Base-by-base conservation (phyloP, 2,329 filamentous ascomycete species). In the Tothia fuscella region DNA sequence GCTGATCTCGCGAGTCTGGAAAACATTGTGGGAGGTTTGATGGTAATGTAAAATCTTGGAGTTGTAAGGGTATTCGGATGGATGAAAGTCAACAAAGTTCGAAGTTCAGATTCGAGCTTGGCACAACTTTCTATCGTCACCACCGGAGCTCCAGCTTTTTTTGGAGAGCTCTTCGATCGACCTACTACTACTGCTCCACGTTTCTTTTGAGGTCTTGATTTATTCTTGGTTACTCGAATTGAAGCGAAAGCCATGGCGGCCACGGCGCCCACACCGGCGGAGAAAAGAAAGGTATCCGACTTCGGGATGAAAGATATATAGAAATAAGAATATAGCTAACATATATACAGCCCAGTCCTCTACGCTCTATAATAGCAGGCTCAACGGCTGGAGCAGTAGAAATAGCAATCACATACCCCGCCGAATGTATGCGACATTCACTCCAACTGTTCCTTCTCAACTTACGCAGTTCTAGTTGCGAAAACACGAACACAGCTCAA, bases 401-500 rank as follows among this genome's bases (percentile, higher is more conserved):
- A 66, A 96, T 96, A 80, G 76, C 87, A 47, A 93, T 94, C 53
- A 94, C 88, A 49, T 95, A 94, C 62, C 88, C 88, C 43, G 87
- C 87, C 55, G 88, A 95, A 64, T 94, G 82, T 87, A 76, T n/a
- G 22, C 19, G 31, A 17, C 9, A 22, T 63, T 38, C 36, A 30
- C 5, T 29, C 29, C 19, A n/a, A n/a, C n/a, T n/a, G n/a, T n/a
- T n/a, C n/a, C n/a, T n/a, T n/a, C n/a, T n/a, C n/a, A n/a, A n/a
- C n/a, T n/a, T n/a, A n/a, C n/a, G n/a, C n/a, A n/a, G 3, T 10
- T 26, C 9, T 35, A 85, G 80, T 96, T 66, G 89, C 89, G 54
- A 96, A 96, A 69, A 96, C 91, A 41, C 74, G 91, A 52, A 84
- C 84, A 43, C 91, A 96, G 63, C 78, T 98, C 56, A 98, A 98